Evolutionary conservation across 306 rosid species (phyloP), one percentile per base, ranked within the genome.

Genomic region (Phaseolus lunatus): DNA sequence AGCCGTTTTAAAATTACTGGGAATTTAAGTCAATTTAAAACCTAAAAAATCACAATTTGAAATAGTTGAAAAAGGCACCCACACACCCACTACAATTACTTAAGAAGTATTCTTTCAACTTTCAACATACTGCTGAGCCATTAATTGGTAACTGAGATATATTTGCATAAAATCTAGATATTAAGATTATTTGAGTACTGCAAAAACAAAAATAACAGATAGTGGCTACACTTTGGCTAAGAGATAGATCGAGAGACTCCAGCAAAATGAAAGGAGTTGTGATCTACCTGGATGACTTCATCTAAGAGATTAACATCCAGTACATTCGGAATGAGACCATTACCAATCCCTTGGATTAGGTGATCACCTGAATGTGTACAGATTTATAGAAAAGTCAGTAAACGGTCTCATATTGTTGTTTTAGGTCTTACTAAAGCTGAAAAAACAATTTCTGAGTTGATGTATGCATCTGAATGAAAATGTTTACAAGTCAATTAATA

Each of bases 271-370:
- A 77, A 26, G 27, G 39, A 45, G 48, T 53, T 20, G 26, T 71
- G 70, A 61, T 83, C 56, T 56, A 87, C 97, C 83, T 80, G 88
- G 66, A 92, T 31, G 67, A 92, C 74, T 86, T 88, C 96, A 48
- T 92, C 90, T n/a, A 87, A 84, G 26, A 92, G 9, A 57, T 80
- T 73, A 75, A 86, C 37, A 75, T 88, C 92, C 43, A 92, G 85
- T 35, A 90, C 84, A 62, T n/a, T 5, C 2, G 93, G 92, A 61
- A 92, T 78, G n/a, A 90, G 1, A 27, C 92, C 93, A 66, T 83
- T 84, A 54, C 93, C 97, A 29, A 92, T 86, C 80, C 97, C 96
- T 83, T 92, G 96, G 63, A 90, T 92, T 78, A 83, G 81, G 86
- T 92, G 97, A 78, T 59, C 84, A 35, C 96, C 97, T 90, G 27